A percentile compares a stretch with the other conserved stretches of the same genome.
These are phyloP conservation scores for Backusella liffmaniae DNA, from an alignment of 192 early-diverging fungal genomes.

Conservation along the genomic window DNA sequence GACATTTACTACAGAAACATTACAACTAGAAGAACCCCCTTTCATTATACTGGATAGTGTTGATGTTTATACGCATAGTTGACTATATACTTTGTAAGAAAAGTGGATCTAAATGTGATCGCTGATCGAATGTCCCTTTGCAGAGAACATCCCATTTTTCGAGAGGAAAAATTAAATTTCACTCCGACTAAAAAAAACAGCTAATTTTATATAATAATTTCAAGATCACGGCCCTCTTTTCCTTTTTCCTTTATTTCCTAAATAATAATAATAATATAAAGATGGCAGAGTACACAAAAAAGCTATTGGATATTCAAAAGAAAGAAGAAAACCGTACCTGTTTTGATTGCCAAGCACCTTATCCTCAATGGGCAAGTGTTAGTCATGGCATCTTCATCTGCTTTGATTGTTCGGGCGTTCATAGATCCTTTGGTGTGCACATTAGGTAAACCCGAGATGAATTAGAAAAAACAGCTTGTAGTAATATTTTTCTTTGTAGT, in stretches of 20 bases:
- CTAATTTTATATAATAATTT: neutral
- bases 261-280: neutral
- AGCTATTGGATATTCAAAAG: slow-evolving; percentile 58
- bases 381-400: slow-evolving; percentile 96
- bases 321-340: slow-evolving; percentile 65
- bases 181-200: neutral
- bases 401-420: slow-evolving; percentile 90
- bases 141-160: no score
- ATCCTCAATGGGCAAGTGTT: slow-evolving; percentile 90
- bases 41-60: no score
- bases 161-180: neutral
- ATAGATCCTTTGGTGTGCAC: slow-evolving; percentile 80
- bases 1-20: no score
- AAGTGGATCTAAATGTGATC: no score
- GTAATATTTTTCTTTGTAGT: slow-evolving; percentile 30
- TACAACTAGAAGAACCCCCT: no score
- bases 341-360: slow-evolving; percentile 87
- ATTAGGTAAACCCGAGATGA: slow-evolving; percentile 50
- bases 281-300: slow-evolving; percentile 58
- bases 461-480: neutral
- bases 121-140: no score
- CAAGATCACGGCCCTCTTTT: neutral
- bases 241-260: neutral
- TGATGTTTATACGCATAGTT: no score
- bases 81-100: no score